Evolutionary conservation across 352 stramenopile species (phyloP).

Genomic region (Phytophthora podocarpi): DNA sequence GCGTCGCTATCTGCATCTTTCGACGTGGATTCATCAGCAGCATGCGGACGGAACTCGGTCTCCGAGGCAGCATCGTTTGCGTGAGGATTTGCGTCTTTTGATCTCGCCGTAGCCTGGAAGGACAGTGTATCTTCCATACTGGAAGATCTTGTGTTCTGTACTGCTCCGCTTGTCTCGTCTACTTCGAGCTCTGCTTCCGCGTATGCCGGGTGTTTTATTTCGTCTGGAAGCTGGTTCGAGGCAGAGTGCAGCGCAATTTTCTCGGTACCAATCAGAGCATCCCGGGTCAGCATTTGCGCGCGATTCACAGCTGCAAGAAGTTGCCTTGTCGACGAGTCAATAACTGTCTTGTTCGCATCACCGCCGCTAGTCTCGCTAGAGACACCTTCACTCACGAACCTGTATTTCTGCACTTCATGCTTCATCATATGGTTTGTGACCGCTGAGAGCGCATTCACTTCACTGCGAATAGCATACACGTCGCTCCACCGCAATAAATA

Average conservation of each 20-base stretch:
- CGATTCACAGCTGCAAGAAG: slow-evolving; percentile 32
- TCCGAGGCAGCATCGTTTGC: slow-evolving; percentile 1
- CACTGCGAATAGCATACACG: slow-evolving; percentile 42
- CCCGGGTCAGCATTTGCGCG: slow-evolving; percentile 39
- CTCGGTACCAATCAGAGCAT: slow-evolving; percentile 37
- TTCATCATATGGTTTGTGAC: slow-evolving; percentile 47
- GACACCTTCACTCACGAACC: neutral
- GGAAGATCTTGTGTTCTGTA: neutral
- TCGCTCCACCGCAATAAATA: slow-evolving; percentile 56
- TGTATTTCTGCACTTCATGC: slow-evolving; percentile 32
- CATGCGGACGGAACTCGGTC: neutral
- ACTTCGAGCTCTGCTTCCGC: neutral
- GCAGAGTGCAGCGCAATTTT: slow-evolving; percentile 54
- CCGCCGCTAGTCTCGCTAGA: neutral
- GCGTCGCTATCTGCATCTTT: neutral
- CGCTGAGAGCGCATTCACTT: slow-evolving; percentile 38
- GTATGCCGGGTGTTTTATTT: slow-evolving; percentile 19
- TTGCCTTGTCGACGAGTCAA: slow-evolving; percentile 23
- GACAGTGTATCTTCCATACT: neutral
- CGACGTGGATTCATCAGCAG: neutral
- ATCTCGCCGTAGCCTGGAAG: neutral
- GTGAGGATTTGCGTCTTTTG: neutral
- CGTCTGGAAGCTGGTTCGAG: slow-evolving; percentile 36
- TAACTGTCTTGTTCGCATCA: neutral
- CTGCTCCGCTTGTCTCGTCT: neutral